A percentile compares a stretch with the other conserved stretches of the same genome.
These are phyloP conservation scores for Aspergillus avenaceus DNA, from an alignment of 495 filamentous ascomycete genomes.

Conservation along the genomic window DNA sequence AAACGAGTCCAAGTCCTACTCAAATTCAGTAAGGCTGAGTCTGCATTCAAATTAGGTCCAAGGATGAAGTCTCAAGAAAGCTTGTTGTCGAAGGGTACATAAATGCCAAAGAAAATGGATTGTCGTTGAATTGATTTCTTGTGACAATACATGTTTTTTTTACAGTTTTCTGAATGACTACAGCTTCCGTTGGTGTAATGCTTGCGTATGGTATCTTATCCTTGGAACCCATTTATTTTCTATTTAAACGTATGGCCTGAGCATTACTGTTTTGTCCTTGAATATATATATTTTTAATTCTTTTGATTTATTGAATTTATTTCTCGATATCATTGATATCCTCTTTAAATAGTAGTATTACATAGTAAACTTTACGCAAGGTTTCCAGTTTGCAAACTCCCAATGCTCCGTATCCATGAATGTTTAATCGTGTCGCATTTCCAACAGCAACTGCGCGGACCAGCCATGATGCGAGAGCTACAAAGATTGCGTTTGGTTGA, in stretches of 20 bases:
- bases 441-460: conserved; percentile 7
- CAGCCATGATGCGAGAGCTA: conserved; percentile 10
- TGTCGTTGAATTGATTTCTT: conserved; percentile 1
- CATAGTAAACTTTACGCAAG: background rate
- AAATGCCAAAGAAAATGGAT: background rate
- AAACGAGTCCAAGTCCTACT: background rate
- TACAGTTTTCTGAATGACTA: background rate
- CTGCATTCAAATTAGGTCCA: background rate
- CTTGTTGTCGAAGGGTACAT: conserved; percentile 9
- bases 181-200: background rate
- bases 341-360: background rate
- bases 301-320: too few relatives aligned
- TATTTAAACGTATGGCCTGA: too few relatives aligned
- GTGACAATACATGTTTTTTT: conserved; percentile 15
- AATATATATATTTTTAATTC: background rate
- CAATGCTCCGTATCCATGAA: conserved; percentile 12
- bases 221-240: background rate
- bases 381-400: conserved; percentile 1
- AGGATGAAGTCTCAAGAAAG: background rate
- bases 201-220: conserved; percentile 1
- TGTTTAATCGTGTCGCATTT: conserved; percentile 2
- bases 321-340: too few relatives aligned
- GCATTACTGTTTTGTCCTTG: too few relatives aligned
- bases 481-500: conserved; percentile 26
- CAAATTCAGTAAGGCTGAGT: background rate